phyloP scores from a whole-genome alignment of 805 yeast species.

The Torulaspora gathmanii region DNA sequence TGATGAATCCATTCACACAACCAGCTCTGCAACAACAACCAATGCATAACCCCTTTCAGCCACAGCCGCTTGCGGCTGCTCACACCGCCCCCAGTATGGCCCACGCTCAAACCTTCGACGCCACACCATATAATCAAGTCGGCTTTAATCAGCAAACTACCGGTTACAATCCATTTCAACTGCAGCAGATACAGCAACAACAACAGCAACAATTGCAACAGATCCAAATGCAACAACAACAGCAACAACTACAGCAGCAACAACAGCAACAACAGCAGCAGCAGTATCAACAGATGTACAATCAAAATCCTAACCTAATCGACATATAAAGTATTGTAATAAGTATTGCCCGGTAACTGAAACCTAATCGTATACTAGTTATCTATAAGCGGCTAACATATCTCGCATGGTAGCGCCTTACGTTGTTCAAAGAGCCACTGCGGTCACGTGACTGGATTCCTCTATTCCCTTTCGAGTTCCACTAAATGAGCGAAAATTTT shows the following conservation, averaged over 20 bases:
- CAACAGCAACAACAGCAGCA: slow-evolving; percentile 12
- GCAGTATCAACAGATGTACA: slow-evolving; percentile 16
- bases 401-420: slow-evolving; percentile 8
- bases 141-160: slow-evolving; percentile 9
- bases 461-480: neutral
- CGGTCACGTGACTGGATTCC: slow-evolving; percentile 2
- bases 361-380: no score
- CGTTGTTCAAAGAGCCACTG: neutral
- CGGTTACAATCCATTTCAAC: slow-evolving; percentile 10
- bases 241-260: slow-evolving; percentile 9
- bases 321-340: slow-evolving; percentile 25
- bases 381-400: no score
- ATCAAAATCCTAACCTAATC: slow-evolving; percentile 27
- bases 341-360: neutral
- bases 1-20: slow-evolving; percentile 19
- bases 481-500: slow-evolving; percentile 2
- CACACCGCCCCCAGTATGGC: slow-evolving; percentile 6
- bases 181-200: slow-evolving; percentile 12
- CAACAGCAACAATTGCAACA: slow-evolving; percentile 3
- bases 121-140: slow-evolving; percentile 14
- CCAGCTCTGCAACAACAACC: slow-evolving; percentile 8
- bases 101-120: slow-evolving; percentile 1
- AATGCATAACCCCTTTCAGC: slow-evolving; percentile 4
- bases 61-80: slow-evolving; percentile 7
- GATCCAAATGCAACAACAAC: slow-evolving; percentile 11